Evolutionary conservation across 352 stramenopile genomes (phyloP).

Genomic region (Phytophthora agathidicida): DNA sequence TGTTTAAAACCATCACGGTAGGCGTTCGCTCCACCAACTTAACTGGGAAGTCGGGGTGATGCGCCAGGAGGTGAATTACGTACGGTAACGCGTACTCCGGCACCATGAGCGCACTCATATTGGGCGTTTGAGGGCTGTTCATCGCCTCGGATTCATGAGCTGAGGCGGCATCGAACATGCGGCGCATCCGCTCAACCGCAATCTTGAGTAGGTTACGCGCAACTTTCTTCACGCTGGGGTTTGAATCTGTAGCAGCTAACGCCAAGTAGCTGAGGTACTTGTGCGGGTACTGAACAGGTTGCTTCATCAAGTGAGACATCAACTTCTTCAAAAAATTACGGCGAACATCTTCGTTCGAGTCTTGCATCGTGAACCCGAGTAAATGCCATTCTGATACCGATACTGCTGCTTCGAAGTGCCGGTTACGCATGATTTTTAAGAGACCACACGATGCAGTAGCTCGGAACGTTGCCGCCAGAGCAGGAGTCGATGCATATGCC

Average conservation of each 20-base stretch:
- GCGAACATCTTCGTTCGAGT: constrained; percentile 77
- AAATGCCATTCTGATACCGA: constrained; percentile 76
- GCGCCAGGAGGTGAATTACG: constrained; percentile 82
- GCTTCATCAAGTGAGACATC: constrained; percentile 72
- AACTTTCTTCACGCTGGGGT: constrained; percentile 56
- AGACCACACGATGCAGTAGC: constrained; percentile 53
- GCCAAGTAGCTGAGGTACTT: constrained; percentile 85
- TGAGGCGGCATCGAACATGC: constrained; percentile 66
- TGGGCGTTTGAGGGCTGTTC: constrained; percentile 12
- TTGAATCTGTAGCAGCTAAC: constrained; percentile 66
- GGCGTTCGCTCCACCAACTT: constrained; percentile 41
- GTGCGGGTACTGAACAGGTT: constrained; percentile 62
- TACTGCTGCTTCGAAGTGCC: constrained; percentile 55
- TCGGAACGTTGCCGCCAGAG: constrained; percentile 55
- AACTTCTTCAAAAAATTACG: constrained; percentile 77
- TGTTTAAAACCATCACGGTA: constrained; percentile 30
- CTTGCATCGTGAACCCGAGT: constrained; percentile 77
- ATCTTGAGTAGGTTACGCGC: constrained; percentile 52
- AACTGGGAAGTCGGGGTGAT: constrained; percentile 72
- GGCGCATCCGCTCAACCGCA: constrained; percentile 79
- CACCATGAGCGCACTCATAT: constrained; percentile 67
- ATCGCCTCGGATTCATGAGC: constrained; percentile 22
- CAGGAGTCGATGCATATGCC: constrained; percentile 43
- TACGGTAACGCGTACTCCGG: constrained; percentile 85
- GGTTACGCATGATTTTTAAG: constrained; percentile 70